These are phyloP conservation scores for Brassica juncea DNA, from an alignment of 345 rosid species.

Conservation along the genomic window DNA sequence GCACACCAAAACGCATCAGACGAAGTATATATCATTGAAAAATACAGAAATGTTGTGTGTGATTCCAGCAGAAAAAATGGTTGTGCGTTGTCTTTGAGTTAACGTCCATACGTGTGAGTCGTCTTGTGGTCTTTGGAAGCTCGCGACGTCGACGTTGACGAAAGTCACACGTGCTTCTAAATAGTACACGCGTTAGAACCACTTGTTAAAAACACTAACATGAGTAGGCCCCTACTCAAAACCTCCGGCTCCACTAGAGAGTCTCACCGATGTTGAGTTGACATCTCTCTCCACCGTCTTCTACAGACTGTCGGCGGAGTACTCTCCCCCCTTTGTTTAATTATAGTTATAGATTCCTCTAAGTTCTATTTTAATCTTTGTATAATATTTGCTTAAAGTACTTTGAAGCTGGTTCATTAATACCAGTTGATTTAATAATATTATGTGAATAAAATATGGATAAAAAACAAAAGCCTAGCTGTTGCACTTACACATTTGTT, in stretches of 20 bases:
- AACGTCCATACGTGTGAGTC: constrained; percentile 37
- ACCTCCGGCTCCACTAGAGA: constrained; percentile 37
- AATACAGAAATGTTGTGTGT: neutral
- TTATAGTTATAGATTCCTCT: neutral
- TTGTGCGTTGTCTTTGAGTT: constrained; percentile 10
- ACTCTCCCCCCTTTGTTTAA: neutral
- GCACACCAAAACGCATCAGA: too few species aligned
- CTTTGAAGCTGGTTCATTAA: constrained; percentile 16
- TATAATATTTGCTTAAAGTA: constrained; percentile 6
- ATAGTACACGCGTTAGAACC: constrained; percentile 32
- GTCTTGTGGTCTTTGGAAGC: constrained; percentile 9
- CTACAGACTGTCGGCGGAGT: constrained; percentile 44
- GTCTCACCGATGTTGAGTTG: constrained; percentile 33
- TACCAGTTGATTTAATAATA: neutral
- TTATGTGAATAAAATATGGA: constrained; percentile 25
- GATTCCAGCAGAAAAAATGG: neutral
- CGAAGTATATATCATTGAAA: too few species aligned
- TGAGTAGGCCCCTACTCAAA: neutral
- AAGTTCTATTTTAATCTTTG: neutral
- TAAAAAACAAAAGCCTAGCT: constrained; percentile 34
- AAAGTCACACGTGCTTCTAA: constrained; percentile 26
- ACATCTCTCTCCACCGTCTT: constrained; percentile 37
- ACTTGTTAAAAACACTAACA: constrained; percentile 8
- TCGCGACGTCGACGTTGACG: constrained; percentile 32
- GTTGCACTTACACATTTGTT: constrained; percentile 38